Conservation (phyloP, 306 rosid genomes). For the Canavalia gladiata region DNA sequence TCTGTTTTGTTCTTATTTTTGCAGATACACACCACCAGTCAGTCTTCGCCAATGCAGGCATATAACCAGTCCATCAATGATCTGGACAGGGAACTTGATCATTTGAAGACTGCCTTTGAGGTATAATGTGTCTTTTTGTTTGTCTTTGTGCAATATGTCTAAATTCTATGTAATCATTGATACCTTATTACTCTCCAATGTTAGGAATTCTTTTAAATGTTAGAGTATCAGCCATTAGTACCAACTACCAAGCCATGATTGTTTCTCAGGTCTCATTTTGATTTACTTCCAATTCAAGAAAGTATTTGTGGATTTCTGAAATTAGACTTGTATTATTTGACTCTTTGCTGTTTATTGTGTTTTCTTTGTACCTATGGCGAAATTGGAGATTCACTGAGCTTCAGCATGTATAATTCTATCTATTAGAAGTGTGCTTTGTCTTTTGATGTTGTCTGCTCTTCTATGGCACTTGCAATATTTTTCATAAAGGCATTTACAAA, state of each 20-base stretch:
- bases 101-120: conserved; percentile 79
- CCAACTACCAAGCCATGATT: background rate
- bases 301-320: conserved; percentile 17
- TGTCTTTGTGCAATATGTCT: background rate
- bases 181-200: conserved; percentile 24
- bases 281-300: background rate
- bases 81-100: conserved; percentile 87
- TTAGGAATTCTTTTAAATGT: background rate
- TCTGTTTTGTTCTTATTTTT: conserved; percentile 36
- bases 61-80: conserved; percentile 94
- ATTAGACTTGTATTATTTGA: conserved; percentile 12
- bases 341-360: background rate
- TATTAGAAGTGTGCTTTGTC: background rate
- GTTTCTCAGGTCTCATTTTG: background rate
- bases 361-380: background rate
- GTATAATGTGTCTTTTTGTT: conserved; percentile 48
- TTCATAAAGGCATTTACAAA: background rate
- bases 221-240: conserved; percentile 3
- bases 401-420: background rate
- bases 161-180: conserved; percentile 2
- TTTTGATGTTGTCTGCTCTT: conserved; percentile 11
- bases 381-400: conserved; percentile 13
- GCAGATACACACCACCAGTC: conserved; percentile 93
- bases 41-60: conserved; percentile 95
- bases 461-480: background rate